Base-by-base conservation (phyloP, 2,329 filamentous ascomycete genomes). In the Setomelanomma holmii region DNA sequence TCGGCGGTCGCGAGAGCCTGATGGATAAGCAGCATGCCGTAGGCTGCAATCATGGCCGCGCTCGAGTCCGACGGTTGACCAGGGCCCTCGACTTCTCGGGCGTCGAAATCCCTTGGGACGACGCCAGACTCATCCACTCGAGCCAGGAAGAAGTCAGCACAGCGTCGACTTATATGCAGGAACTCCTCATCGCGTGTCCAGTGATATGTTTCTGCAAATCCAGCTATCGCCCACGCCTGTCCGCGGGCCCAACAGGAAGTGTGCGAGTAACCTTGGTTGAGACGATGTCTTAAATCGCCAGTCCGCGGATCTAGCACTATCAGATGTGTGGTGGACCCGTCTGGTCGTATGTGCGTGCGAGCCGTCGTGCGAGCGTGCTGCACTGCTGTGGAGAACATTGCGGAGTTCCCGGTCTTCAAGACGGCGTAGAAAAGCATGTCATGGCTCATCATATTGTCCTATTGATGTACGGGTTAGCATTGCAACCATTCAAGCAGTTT, bases 71-170 rank as follows among this genome's bases (percentile, higher is more conserved):
- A 62, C 1, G 74, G 75, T n/a, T 43, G 22, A 4, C 27, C 68
- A 0, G 53, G 55, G 52, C 78, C 79, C 0, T 78, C 43, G 20
- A 23, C 2, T 10, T 41, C 43, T 1, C 36, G 17, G 6, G 50
- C 79, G 54, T 80, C 75, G 42, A 80, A 80, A 45, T 81, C 78
- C 79, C 77, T 80, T 7, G 72, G 74, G 2, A 77, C 76, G 0
- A 79, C 71, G 0, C 60, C 58, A 33, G 62, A 66, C 0, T 41
- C 47, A 0, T 74, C 72, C 21, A 82, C 55, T 0, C 73, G 63
- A 1, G 61, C 45, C 4, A 80, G 51, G 49, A 80, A 81, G 45
- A 76, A 77, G 33, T 79, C 73, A 4, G 50, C 50, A 17, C 14
- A 22, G 8, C 33, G 30, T 4, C 22, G 40, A 21, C 78, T 72